Base-by-base conservation (phyloP, 2,329 filamentous ascomycete species). In the Aspergillus transmontanensis region DNA sequence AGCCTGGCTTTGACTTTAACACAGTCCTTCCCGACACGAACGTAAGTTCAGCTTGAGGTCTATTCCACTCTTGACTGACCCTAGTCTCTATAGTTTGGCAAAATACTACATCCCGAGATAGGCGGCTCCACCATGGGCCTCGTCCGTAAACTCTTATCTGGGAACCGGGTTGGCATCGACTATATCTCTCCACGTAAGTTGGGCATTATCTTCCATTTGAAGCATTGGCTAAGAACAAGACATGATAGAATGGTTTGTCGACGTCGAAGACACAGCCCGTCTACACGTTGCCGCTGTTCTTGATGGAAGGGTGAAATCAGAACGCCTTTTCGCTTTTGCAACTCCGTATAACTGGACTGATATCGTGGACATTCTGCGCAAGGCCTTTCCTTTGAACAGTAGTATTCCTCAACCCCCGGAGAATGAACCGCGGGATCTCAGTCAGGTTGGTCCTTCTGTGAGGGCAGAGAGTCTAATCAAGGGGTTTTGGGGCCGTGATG, bases 271-370 rank as follows among this genome's bases (percentile, higher is more conserved):
- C 57, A 69, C 70, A 2, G 85, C 83, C 0, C 74, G 81, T 0
- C 71, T 89, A 0, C 85, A 87, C 43, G 76, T 88, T 3, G 81
- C 82, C 3, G 86, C 82, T 0, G 73, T 84, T 7, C 75, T 86
- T 0, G 75, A 84, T 28, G 74, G 76, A 0, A 75, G 78, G 0
- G 78, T 87, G 0, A 64, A 73, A 1, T 78, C 78, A 0, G 81
- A 87, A 68, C 81, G 87, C 1, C 71, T 89, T 14, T 86, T 87
- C 68, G 86, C 76, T 0, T 86, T 84, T 59, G 84, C 82, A 0
- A 74, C 78, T 1, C 79, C 78, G 0, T 83, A 77, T 60, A 84
- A 77, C 56, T 84, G 79, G 72, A 83, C 84, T 30, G 68, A 79
- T 48, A 16, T 46, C 28, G 41, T 58, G 19, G 9, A 23, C 4